phyloP scores from a whole-genome alignment of 2,329 filamentous ascomycete genomes.

The Diaporthe sp. region DNA sequence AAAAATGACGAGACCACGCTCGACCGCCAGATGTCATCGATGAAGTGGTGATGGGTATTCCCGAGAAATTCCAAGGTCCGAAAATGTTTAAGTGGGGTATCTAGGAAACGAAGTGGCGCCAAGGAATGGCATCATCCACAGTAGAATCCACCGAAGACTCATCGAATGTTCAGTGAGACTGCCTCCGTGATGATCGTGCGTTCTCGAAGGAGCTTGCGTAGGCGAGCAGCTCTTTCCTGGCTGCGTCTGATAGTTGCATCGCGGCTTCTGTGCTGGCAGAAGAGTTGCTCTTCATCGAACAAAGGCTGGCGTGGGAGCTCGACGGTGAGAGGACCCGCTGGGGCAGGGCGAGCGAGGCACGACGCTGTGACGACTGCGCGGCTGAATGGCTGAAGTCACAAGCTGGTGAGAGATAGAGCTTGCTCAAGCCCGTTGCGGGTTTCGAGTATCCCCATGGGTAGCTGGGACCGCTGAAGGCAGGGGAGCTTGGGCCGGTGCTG shows the following conservation, averaged over 20 bases:
- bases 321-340: constrained; percentile 72
- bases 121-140: constrained; percentile 27
- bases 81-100: constrained; percentile 44
- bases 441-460: constrained; percentile 58
- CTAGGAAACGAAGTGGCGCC: constrained; percentile 56
- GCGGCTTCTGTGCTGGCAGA: constrained; percentile 64
- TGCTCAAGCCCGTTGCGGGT: constrained; percentile 51
- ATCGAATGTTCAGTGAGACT: constrained; percentile 62
- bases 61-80: constrained; percentile 32
- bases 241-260: constrained; percentile 78
- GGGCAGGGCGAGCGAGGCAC: constrained; percentile 54
- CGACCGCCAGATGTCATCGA: constrained; percentile 18
- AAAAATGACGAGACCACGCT: constrained; percentile 31
- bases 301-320: constrained; percentile 86
- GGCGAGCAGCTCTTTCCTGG: constrained; percentile 82
- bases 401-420: constrained; percentile 79
- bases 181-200: constrained; percentile 71
- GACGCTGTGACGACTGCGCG: constrained; percentile 52
- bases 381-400: constrained; percentile 79
- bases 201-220: constrained; percentile 94
- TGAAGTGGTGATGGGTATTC: constrained; percentile 30
- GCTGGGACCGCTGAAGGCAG: constrained; percentile 62
- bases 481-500: constrained; percentile 70
- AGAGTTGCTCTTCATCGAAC: constrained; percentile 77
- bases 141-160: constrained; percentile 43